Base-by-base conservation (phyloP, 441 rosid species). In the Euphorbia schlechtendalii region DNA sequence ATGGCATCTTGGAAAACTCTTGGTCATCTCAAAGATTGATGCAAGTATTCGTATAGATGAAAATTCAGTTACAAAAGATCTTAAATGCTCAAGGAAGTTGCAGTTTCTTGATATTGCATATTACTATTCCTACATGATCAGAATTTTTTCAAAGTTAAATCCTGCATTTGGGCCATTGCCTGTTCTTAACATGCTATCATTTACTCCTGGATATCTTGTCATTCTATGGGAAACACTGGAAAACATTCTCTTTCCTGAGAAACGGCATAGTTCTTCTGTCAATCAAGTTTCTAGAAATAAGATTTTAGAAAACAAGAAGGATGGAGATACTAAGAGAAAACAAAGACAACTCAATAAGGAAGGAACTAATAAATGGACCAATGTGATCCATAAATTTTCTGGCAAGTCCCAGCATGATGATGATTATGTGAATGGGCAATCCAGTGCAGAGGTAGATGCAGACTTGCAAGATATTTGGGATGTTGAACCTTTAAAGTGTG, bases 181-280 rank as follows among this genome's bases (percentile, higher is more conserved):
- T 75, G 81, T 91, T 61, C 98, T 95, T 69, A 95, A 95, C 72
- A 84, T 86, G 91, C 78, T 95, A 52, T 81, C 99, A 71, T 95
- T 95, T 78, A 82, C 89, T 65, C 96, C 98, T 73, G 96, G 96
- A 72, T 89, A 71, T 77, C 80, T 92, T 75, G 75, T 75, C 69
- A 76, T 74, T 66, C 70, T 87, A 60, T 94, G 98, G 99, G 83
- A 76, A 71, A 78, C 72, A 49, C 69, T 94, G 51, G 94, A 89
- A 71, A 82, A 71, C 71, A 65, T 70, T 49, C 70, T 94, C 73
- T 82, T 87, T 48, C 82, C 78, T 15, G 67, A 73, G 63, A 71
- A 68, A 63, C 71, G 64, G 54, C 68, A 65, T 45, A 70, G 36
- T 45, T 18, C 61, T 51, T 69, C 66, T 15, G 76, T 68, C 73